These are phyloP conservation scores for Hyaloscypha bicolor DNA, from an alignment of 495 filamentous ascomycete species.

Conservation along the genomic window DNA sequence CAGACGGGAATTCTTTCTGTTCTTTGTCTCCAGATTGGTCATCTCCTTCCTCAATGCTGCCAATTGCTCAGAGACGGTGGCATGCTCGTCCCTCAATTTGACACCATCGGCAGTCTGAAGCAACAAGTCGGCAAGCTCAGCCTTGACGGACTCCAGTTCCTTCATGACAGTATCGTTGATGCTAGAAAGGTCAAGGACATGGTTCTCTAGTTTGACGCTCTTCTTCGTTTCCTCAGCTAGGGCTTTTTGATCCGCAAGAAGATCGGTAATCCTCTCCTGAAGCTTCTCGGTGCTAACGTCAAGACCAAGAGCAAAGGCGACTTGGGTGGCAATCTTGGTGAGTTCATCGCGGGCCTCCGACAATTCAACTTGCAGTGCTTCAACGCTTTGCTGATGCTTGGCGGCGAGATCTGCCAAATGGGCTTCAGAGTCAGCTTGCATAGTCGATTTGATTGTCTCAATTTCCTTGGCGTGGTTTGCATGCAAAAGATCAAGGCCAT, in stretches of 20 bases:
- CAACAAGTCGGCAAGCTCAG: slow-evolving; percentile 47
- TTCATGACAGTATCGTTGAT: slow-evolving; percentile 58
- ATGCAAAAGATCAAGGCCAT: slow-evolving; percentile 46
- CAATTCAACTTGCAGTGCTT: slow-evolving; percentile 68
- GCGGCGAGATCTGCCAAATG: slow-evolving; percentile 41
- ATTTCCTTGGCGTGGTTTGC: slow-evolving; percentile 48
- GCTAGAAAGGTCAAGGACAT: slow-evolving; percentile 49
- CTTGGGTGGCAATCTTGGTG: slow-evolving; percentile 59
- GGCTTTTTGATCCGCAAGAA: slow-evolving; percentile 50
- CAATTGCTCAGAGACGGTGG: slow-evolving; percentile 67
- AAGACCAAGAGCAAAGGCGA: slow-evolving; percentile 54
- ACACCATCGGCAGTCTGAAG: slow-evolving; percentile 37
- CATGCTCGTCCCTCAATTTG: slow-evolving; percentile 52
- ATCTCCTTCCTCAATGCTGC: slow-evolving; percentile 74
- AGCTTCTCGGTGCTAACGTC: slow-evolving; percentile 59
- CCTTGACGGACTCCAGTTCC: slow-evolving; percentile 54
- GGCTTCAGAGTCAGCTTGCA: slow-evolving; percentile 41
- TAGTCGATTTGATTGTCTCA: slow-evolving; percentile 49
- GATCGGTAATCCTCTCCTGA: slow-evolving; percentile 51
- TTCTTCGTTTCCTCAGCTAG: slow-evolving; percentile 59
- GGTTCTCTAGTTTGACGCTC: slow-evolving; percentile 49
- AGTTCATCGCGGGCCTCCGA: slow-evolving; percentile 70
- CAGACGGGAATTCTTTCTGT: slow-evolving; percentile 82
- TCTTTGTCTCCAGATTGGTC: slow-evolving; percentile 60
- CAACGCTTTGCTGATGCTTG: slow-evolving; percentile 62